These are phyloP conservation scores for Prunella vulgaris DNA, from an alignment of 257 asterid species.

Conservation along the genomic window DNA sequence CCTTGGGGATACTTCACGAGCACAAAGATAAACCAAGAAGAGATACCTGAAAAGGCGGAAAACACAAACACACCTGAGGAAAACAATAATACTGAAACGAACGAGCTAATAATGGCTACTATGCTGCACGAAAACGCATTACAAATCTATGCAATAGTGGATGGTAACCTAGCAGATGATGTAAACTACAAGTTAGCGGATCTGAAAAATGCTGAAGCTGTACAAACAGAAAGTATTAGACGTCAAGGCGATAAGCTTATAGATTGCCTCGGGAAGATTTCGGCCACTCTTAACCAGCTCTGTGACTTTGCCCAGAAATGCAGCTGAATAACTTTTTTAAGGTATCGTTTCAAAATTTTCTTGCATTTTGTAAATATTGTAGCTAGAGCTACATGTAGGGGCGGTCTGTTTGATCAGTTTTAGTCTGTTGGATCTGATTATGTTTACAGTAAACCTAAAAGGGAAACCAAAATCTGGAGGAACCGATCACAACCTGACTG, in stretches of 20 bases:
- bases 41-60: slow-evolving; percentile 18
- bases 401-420: background rate
- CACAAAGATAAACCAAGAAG: slow-evolving; percentile 40
- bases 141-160: slow-evolving; percentile 44
- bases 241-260: slow-evolving; percentile 66
- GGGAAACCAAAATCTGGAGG: background rate
- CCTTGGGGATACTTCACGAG: slow-evolving; percentile 67
- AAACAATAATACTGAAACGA: slow-evolving; percentile 16
- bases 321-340: slow-evolving; percentile 9
- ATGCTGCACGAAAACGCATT: slow-evolving; percentile 47
- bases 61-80: slow-evolving; percentile 27
- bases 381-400: background rate
- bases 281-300: slow-evolving; percentile 53
- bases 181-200: slow-evolving; percentile 40
- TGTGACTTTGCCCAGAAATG: slow-evolving; percentile 46
- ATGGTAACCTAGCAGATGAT: slow-evolving; percentile 48
- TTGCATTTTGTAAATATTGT: slow-evolving; percentile 18
- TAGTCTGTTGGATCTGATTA: background rate
- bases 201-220: slow-evolving; percentile 41
- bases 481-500: background rate
- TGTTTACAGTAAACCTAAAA: background rate
- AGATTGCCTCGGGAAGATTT: slow-evolving; percentile 50
- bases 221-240: slow-evolving; percentile 42
- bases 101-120: slow-evolving; percentile 46
- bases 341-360: background rate